Percentiles rank a stretch among this genome's conserved stretches.
Conservation (phyloP, 1,139 yeast genomes). For the Yamadazyma taylorii region DNA sequence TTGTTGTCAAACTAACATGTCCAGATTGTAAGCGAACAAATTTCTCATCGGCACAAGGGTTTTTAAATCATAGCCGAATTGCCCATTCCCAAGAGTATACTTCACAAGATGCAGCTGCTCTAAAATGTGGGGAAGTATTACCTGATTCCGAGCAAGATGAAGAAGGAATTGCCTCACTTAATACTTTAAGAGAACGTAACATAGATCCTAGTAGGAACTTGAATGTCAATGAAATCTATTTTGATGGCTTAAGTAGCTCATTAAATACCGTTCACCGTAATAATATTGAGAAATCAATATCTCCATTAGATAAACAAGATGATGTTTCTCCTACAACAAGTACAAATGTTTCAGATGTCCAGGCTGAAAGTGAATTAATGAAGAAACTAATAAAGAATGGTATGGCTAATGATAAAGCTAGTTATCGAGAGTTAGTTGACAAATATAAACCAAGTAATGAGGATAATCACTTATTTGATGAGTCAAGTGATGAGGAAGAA, state of each 20-base stretch:
- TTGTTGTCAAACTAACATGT: slow-evolving; percentile 66
- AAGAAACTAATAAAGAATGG: slow-evolving; percentile 31
- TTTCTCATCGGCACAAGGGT: slow-evolving; percentile 79
- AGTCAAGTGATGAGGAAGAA: slow-evolving; percentile 27
- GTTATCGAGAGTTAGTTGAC: slow-evolving; percentile 25
- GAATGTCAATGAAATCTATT: slow-evolving; percentile 41
- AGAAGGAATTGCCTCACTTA: slow-evolving; percentile 48
- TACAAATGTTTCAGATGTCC: no score
- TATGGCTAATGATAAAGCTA: slow-evolving; percentile 20
- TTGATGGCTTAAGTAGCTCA: slow-evolving; percentile 32
- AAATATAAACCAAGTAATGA: slow-evolving; percentile 21
- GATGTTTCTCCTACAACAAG: neutral
- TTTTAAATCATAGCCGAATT: slow-evolving; percentile 71
- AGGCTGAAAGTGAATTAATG: slow-evolving; percentile 25
- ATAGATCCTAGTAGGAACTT: slow-evolving; percentile 43
- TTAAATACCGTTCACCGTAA: slow-evolving; percentile 15
- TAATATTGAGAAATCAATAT: slow-evolving; percentile 12
- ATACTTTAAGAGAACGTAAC: slow-evolving; percentile 39
- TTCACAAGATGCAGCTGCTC: slow-evolving; percentile 75
- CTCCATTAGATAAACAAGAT: slow-evolving; percentile 13
- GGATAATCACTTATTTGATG: slow-evolving; percentile 11
- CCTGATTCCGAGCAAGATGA: slow-evolving; percentile 62
- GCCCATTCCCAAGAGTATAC: slow-evolving; percentile 74
- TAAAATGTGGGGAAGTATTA: slow-evolving; percentile 63
- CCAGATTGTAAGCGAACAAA: slow-evolving; percentile 67